Evolutionary conservation across 2,329 filamentous ascomycete species (phyloP).

Genomic region (Graphilbum sp.): DNA sequence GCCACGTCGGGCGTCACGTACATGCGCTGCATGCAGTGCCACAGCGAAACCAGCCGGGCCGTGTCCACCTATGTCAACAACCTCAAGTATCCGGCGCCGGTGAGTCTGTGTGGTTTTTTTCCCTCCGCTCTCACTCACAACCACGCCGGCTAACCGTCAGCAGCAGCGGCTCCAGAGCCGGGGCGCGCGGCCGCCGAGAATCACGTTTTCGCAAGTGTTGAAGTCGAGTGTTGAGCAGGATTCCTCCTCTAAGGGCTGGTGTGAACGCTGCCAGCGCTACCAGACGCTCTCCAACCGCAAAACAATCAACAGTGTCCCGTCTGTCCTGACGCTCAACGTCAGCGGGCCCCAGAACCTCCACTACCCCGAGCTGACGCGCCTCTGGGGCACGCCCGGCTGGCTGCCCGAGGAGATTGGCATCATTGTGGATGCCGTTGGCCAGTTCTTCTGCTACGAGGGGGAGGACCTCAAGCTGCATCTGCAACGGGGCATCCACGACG

Average conservation of each 20-base stretch:
- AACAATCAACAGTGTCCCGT: conserved; percentile 64
- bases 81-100: conserved; percentile 56
- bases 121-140: not conserved
- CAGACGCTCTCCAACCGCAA: conserved; percentile 76
- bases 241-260: conserved; percentile 83
- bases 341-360: conserved; percentile 34
- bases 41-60: conserved; percentile 67
- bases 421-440: conserved; percentile 64
- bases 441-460: conserved; percentile 89
- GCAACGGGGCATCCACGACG: conserved; percentile 61
- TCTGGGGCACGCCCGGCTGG: conserved; percentile 86
- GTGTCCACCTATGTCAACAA: conserved; percentile 74
- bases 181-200: conserved; percentile 34
- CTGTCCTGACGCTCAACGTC: conserved; percentile 79
- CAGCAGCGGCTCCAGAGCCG: conserved; percentile 14
- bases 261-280: conserved; percentile 76
- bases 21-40: conserved; percentile 75
- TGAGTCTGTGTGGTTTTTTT: conserved; percentile 14
- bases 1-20: conserved; percentile 54
- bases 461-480: conserved; percentile 71
- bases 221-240: conserved; percentile 85
- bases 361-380: conserved; percentile 53
- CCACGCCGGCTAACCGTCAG: too few relatives aligned
- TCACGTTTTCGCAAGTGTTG: conserved; percentile 77
- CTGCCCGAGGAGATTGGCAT: conserved; percentile 88